Evolutionary conservation across 768 basidiomycete species (phyloP).

Genomic region (Collybiopsis luxurians): DNA sequence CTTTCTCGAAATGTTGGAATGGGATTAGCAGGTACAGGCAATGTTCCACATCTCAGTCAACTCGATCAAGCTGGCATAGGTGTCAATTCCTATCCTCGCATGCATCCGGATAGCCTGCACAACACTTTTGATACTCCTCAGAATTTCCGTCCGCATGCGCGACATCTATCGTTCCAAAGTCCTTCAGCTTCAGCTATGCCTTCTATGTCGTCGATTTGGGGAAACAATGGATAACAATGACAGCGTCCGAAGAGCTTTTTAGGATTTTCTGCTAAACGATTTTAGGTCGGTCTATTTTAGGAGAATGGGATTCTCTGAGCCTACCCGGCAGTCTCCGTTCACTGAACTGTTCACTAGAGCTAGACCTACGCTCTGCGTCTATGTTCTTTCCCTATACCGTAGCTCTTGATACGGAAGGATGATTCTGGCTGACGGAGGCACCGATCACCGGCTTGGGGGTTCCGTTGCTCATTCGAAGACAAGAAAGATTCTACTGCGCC

Average conservation of each 20-base stretch:
- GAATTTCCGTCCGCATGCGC: constrained; percentile 19
- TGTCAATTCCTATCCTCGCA: not conserved
- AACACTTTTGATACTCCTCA: constrained; percentile 7
- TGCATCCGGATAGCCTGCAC: not conserved
- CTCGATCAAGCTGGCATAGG: not conserved
- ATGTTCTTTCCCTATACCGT: too few species aligned
- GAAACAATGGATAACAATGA: constrained; percentile 27
- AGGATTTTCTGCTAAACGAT: too few species aligned
- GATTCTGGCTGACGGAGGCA: too few species aligned
- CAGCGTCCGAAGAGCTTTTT: not conserved
- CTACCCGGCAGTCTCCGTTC: too few species aligned
- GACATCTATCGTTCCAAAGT: constrained; percentile 28
- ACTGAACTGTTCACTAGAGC: too few species aligned
- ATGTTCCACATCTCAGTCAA: not conserved
- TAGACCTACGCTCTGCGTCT: too few species aligned
- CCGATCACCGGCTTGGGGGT: too few species aligned
- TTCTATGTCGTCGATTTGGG: constrained; percentile 32
- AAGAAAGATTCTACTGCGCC: too few species aligned
- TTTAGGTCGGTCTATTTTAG: too few species aligned
- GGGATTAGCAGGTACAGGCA: not conserved
- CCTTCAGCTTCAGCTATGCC: constrained; percentile 25
- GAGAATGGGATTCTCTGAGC: too few species aligned
- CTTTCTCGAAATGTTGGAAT: not conserved
- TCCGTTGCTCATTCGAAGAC: too few species aligned
- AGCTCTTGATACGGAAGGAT: too few species aligned